These are phyloP conservation scores for Platanthera zijinensis DNA, from an alignment of 106 monocot species.

Conservation along the genomic window DNA sequence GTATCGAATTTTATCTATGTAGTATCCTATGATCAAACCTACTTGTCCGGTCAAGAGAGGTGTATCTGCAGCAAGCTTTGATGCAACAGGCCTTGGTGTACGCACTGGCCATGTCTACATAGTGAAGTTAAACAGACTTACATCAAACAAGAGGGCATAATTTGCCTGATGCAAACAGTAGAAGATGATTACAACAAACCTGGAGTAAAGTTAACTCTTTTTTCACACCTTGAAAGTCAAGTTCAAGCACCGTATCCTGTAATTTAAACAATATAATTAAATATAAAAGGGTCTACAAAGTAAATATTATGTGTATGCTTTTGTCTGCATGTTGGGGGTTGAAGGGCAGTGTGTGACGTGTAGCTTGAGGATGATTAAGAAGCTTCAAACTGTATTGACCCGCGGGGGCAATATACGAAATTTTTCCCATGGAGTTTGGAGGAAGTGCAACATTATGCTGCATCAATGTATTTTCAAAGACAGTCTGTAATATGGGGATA, in stretches of 20 bases:
- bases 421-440: conserved; percentile 95
- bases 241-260: conserved; percentile 92
- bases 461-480: conserved; percentile 95
- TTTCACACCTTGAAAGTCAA: conserved; percentile 96
- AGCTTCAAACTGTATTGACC: conserved; percentile 92
- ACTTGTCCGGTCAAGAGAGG: conserved; percentile 99
- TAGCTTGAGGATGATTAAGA: not conserved
- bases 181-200: conserved; percentile 29
- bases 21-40: not conserved
- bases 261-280: conserved; percentile 3
- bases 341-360: too few species aligned
- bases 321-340: too few species aligned
- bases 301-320: too few species aligned
- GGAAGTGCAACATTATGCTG: conserved; percentile 85
- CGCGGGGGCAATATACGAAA: conserved; percentile 72
- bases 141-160: not conserved
- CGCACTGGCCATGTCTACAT: conserved; percentile 94
- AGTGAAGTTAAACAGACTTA: not conserved
- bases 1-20: not conserved
- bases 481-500: conserved; percentile 40
- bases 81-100: conserved; percentile 85
- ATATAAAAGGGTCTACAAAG: too few species aligned
- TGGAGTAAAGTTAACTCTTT: conserved; percentile 92
- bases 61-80: conserved; percentile 96
- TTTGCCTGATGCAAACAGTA: not conserved